Evolutionary conservation across 1,284 basidiomycete genomes (phyloP).

Genomic region (Trichosporon asahii): DNA sequence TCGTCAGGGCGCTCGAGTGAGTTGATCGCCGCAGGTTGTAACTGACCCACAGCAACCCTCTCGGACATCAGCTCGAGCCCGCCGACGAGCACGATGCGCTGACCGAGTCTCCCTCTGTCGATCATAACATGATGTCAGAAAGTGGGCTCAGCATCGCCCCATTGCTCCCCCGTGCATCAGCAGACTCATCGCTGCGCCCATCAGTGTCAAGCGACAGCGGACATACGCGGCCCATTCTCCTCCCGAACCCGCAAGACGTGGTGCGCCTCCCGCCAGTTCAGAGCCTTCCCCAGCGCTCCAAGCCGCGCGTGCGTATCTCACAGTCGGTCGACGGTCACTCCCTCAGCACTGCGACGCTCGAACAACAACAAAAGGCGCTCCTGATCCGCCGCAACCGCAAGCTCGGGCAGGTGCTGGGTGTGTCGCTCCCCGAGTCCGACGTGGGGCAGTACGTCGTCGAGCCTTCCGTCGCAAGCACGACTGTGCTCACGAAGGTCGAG

Average conservation of each 20-base stretch:
- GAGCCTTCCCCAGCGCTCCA: conserved; percentile 17
- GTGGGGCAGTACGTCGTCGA: conserved; percentile 38
- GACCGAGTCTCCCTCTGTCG: not conserved
- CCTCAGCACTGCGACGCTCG: conserved; percentile 15
- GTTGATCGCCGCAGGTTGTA: not conserved
- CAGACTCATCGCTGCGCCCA: not conserved
- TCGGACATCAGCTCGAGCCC: not conserved
- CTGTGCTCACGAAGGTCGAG: conserved; percentile 21
- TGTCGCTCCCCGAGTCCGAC: conserved; percentile 32
- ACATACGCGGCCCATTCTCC: conserved; percentile 5
- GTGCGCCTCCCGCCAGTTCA: conserved; percentile 25
- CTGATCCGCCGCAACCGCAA: conserved; percentile 70
- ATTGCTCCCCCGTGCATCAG: not conserved
- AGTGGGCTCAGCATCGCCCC: not conserved
- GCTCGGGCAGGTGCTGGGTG: conserved; percentile 70
- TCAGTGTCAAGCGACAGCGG: conserved; percentile 1
- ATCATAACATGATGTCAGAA: not conserved
- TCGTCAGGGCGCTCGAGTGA: not conserved
- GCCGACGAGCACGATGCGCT: not conserved
- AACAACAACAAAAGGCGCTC: conserved; percentile 62
- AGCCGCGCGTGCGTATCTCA: not conserved
- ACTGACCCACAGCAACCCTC: not conserved
- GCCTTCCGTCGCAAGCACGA: conserved; percentile 24
- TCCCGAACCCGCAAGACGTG: conserved; percentile 25
- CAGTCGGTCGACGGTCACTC: not conserved